A percentile compares a stretch with the other conserved stretches of the same genome.
Evolutionary conservation across 2,329 filamentous ascomycete species (phyloP).

Genomic region (Sarocladium brachiariae): DNA sequence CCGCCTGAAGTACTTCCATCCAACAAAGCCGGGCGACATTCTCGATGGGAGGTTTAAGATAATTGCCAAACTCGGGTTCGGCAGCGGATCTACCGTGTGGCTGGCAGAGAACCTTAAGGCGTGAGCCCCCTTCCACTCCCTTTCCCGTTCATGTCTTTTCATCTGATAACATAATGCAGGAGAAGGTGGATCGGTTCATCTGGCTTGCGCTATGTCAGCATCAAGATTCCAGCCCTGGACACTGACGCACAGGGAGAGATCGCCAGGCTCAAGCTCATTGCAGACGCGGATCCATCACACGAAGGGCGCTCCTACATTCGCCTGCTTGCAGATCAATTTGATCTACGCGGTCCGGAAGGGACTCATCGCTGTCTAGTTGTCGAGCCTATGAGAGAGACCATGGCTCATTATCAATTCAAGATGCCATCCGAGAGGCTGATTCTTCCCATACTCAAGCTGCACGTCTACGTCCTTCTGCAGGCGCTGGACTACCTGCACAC

Average conservation of each 20-base stretch:
- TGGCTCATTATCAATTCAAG: slow-evolving; percentile 13
- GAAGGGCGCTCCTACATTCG: slow-evolving; percentile 12
- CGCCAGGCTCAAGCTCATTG: slow-evolving; percentile 11
- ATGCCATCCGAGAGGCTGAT: slow-evolving; percentile 13
- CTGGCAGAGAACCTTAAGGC: slow-evolving; percentile 22
- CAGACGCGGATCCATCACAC: slow-evolving; percentile 14
- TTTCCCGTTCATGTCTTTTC: neutral
- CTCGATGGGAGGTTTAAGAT: slow-evolving; percentile 28
- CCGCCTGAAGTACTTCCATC: slow-evolving; percentile 14
- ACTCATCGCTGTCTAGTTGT: slow-evolving; percentile 18
- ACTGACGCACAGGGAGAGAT: slow-evolving; percentile 13
- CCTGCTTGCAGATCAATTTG: slow-evolving; percentile 14
- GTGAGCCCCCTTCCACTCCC: slow-evolving; percentile 5
- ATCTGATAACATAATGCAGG: slow-evolving; percentile 2
- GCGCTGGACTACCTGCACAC: slow-evolving; percentile 17
- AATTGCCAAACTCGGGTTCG: slow-evolving; percentile 28
- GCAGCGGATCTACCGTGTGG: slow-evolving; percentile 30
- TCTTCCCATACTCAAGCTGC: slow-evolving; percentile 14
- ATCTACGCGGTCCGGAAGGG: slow-evolving; percentile 12
- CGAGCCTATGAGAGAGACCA: slow-evolving; percentile 17
- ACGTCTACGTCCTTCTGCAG: slow-evolving; percentile 15
- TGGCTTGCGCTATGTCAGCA: slow-evolving; percentile 12
- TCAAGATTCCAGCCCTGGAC: slow-evolving; percentile 17
- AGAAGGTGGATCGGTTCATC: neutral
- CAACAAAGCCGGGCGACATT: slow-evolving; percentile 18